A percentile compares a stretch with the other conserved stretches of the same genome.
Evolutionary conservation across 805 yeast genomes (phyloP).

Genomic region (Saccharomycopsis synnaedendra): DNA sequence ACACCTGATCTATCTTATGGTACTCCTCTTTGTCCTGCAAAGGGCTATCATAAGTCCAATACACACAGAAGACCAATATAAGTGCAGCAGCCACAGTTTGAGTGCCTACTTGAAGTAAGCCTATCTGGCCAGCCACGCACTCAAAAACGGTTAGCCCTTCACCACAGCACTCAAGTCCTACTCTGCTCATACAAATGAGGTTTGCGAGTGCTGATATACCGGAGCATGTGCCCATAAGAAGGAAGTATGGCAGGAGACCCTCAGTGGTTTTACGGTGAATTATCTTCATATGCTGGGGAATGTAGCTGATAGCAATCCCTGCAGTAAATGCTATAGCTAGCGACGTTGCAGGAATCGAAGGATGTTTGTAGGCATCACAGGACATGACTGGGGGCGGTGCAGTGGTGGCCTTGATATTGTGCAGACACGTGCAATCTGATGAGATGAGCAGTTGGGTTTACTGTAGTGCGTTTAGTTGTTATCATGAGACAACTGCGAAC

Average conservation of each 20-base stretch:
- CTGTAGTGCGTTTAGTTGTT: too few relatives aligned
- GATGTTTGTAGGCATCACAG: constrained; percentile 37
- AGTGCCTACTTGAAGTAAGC: constrained; percentile 52
- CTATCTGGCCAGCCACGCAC: constrained; percentile 56
- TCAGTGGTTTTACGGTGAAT: constrained; percentile 50
- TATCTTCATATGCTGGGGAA: constrained; percentile 65
- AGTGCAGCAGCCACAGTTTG: constrained; percentile 51
- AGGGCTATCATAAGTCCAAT: constrained; percentile 33
- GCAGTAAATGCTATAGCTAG: constrained; percentile 43
- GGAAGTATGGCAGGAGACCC: constrained; percentile 65
- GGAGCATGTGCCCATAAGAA: constrained; percentile 59
- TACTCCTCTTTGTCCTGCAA: constrained; percentile 36
- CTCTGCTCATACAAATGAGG: constrained; percentile 46
- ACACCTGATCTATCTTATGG: constrained; percentile 28
- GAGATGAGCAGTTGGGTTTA: too few relatives aligned
- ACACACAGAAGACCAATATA: constrained; percentile 44
- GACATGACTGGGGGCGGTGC: not conserved
- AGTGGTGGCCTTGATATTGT: not conserved
- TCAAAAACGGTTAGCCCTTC: constrained; percentile 34
- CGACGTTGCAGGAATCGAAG: constrained; percentile 36
- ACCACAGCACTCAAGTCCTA: constrained; percentile 53
- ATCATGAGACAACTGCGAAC: too few relatives aligned
- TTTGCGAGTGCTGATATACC: constrained; percentile 61
- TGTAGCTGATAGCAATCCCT: constrained; percentile 60
- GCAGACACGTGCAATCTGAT: not conserved